Conservation (phyloP, 2,329 filamentous ascomycete genomes). For the Acarospora socialis region DNA sequence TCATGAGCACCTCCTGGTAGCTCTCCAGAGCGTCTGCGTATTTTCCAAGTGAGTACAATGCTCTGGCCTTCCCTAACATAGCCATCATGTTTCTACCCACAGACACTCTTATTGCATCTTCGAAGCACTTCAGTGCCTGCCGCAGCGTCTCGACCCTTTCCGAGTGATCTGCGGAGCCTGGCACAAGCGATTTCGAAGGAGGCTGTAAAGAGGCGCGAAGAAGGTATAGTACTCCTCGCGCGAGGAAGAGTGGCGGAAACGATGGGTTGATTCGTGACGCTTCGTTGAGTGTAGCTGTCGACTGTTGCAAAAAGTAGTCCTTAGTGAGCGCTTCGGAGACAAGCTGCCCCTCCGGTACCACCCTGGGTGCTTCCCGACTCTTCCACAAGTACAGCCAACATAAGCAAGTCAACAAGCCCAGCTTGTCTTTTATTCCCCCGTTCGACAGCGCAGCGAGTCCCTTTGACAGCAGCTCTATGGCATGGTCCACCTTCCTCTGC, state of each 20-base stretch:
- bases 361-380: slow-evolving; percentile 63
- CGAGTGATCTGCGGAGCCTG: slow-evolving; percentile 48
- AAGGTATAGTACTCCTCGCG: slow-evolving; percentile 76
- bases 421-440: slow-evolving; percentile 62
- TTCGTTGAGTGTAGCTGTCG: slow-evolving; percentile 86
- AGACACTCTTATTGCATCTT: slow-evolving; percentile 78
- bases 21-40: slow-evolving; percentile 68
- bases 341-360: slow-evolving; percentile 48
- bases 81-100: slow-evolving; percentile 84
- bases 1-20: slow-evolving; percentile 77
- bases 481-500: slow-evolving; percentile 81
- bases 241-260: slow-evolving; percentile 80
- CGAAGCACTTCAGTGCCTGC: slow-evolving; percentile 81
- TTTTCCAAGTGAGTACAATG: slow-evolving; percentile 72
- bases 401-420: slow-evolving; percentile 68
- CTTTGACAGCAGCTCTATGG: slow-evolving; percentile 55
- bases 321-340: slow-evolving; percentile 66
- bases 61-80: slow-evolving; percentile 74
- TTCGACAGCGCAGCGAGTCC: slow-evolving; percentile 58
- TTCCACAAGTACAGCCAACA: slow-evolving; percentile 90
- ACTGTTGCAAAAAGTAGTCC: slow-evolving; percentile 78
- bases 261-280: slow-evolving; percentile 87
- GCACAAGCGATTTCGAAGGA: slow-evolving; percentile 52
- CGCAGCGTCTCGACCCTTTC: slow-evolving; percentile 68
- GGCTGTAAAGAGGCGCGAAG: slow-evolving; percentile 73